Evolutionary conservation across 192 early-diverging fungal genomes (phyloP).

Genomic region (Entomortierella parvispora): DNA sequence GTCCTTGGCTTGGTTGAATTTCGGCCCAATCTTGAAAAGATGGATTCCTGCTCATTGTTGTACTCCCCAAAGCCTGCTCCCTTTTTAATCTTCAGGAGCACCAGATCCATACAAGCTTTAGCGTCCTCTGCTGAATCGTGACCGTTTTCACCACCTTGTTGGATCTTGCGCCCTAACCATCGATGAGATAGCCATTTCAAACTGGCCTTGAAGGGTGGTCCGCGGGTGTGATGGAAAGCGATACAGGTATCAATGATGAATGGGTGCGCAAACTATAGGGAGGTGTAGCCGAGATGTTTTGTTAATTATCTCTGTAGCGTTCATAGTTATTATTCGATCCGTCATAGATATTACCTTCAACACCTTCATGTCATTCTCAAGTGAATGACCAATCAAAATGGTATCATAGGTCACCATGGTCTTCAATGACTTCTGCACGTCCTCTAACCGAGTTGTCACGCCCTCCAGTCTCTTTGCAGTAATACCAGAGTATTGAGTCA

Average conservation of each 20-base stretch:
- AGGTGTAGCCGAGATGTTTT: neutral
- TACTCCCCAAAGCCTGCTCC: slow-evolving; percentile 55
- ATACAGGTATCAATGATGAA: slow-evolving; percentile 71
- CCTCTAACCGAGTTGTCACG: slow-evolving; percentile 51
- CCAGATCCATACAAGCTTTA: slow-evolving; percentile 68
- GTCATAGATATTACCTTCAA: slow-evolving; percentile 48
- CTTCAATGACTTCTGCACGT: slow-evolving; percentile 59
- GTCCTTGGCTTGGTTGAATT: slow-evolving; percentile 18
- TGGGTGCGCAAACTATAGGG: slow-evolving; percentile 61
- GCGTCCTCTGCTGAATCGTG: slow-evolving; percentile 80
- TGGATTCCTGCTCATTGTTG: slow-evolving; percentile 36
- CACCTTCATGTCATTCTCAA: slow-evolving; percentile 77
- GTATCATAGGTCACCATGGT: slow-evolving; percentile 56
- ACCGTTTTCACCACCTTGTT: slow-evolving; percentile 56
- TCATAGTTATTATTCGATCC: neutral
- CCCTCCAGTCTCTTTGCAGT: slow-evolving; percentile 54
- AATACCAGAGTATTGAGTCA: slow-evolving; percentile 68
- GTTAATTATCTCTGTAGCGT: neutral
- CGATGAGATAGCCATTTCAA: slow-evolving; percentile 61
- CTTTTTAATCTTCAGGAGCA: slow-evolving; percentile 60
- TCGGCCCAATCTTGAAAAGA: slow-evolving; percentile 18
- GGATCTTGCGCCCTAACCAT: slow-evolving; percentile 65
- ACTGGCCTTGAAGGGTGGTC: slow-evolving; percentile 59
- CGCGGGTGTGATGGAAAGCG: slow-evolving; percentile 63
- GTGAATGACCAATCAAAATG: slow-evolving; percentile 64